These are phyloP conservation scores for Oryza australiensis DNA, from an alignment of 176 grass and related monocot genomes.

Conservation along the genomic window DNA sequence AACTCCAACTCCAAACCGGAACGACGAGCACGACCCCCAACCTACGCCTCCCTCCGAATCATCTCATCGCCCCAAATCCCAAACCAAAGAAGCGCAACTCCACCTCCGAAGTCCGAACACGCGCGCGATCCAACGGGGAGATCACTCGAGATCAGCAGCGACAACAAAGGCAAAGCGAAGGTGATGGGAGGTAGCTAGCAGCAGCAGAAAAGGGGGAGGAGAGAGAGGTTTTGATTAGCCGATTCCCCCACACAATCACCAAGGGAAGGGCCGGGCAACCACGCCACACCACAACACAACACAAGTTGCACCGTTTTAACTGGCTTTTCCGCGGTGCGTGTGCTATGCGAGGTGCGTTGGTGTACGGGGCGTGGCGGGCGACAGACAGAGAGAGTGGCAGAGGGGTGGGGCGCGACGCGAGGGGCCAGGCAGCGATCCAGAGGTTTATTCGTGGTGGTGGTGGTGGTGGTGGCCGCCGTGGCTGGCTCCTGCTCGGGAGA, in stretches of 20 bases:
- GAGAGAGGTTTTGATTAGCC: not conserved
- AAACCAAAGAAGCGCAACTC: not conserved
- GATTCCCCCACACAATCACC: not conserved
- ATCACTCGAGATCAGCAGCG: not conserved
- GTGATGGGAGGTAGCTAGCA: not conserved
- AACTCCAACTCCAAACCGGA: not conserved
- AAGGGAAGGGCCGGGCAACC: no score
- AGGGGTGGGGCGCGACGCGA: not conserved
- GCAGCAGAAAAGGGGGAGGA: not conserved
- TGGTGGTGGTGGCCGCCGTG: not conserved
- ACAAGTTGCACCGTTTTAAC: not conserved
- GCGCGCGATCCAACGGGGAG: not conserved
- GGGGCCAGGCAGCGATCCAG: constrained; percentile 33
- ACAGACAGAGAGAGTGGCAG: constrained; percentile 22
- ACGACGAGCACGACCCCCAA: not conserved
- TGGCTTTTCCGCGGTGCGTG: not conserved
- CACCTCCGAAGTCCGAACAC: not conserved
- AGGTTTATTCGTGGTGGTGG: constrained; percentile 32
- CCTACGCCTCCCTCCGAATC: not conserved
- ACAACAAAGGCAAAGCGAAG: not conserved
- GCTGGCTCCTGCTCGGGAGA: no score
- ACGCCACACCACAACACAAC: no score
- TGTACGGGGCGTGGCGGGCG: not conserved
- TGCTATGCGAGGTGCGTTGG: not conserved
- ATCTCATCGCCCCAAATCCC: not conserved